Conservation (phyloP, 257 asterid genomes). For the Nicotiana sylvestris region DNA sequence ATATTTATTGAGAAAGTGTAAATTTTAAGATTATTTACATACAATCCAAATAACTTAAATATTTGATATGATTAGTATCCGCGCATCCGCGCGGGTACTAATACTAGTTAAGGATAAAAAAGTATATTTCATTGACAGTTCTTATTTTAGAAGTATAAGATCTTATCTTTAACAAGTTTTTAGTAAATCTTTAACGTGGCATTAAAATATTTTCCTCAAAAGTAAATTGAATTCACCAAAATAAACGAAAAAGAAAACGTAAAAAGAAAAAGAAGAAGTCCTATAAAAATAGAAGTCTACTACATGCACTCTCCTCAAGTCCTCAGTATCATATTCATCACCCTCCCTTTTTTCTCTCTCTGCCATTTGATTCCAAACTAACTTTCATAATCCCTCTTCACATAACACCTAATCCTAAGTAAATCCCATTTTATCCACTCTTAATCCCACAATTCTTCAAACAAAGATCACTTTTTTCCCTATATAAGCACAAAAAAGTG, state of each 20-base stretch:
- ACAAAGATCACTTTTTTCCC: not conserved
- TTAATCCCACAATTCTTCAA: not conserved
- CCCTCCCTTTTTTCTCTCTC: constrained; percentile 7
- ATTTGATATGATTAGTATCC: no score
- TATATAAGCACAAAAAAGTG: not conserved
- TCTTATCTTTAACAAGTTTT: not conserved
- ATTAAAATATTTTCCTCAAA: not conserved
- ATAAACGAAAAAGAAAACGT: not conserved
- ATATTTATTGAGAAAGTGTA: no score
- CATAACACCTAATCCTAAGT: not conserved
- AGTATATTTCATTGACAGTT: not conserved
- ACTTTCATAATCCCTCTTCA: constrained; percentile 22
- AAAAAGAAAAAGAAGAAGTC: not conserved
- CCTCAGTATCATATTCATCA: no score
- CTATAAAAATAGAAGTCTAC: not conserved
- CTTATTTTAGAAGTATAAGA: not conserved
- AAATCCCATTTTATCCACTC: not conserved
- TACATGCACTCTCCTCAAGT: not conserved
- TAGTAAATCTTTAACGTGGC: not conserved
- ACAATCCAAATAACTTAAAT: no score
- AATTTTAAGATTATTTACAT: no score
- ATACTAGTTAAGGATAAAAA: not conserved
- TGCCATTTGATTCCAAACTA: constrained; percentile 13
- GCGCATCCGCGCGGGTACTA: no score
- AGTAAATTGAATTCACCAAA: not conserved